Evolutionary conservation across 1,139 yeast genomes (phyloP), one percentile per base, ranked within the genome.

Genomic region (Komagataea norvegica): DNA sequence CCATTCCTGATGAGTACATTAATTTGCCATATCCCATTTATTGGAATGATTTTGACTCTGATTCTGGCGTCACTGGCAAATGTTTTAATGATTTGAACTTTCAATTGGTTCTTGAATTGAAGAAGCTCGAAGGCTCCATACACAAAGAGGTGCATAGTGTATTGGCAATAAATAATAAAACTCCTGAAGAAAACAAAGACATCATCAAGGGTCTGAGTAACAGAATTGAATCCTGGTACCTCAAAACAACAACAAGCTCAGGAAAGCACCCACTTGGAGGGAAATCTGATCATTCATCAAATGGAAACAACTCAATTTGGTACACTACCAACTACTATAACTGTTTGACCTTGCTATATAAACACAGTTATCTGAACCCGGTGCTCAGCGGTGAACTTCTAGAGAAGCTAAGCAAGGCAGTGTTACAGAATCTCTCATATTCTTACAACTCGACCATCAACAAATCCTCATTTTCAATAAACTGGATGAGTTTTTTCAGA

Each of bases 251-350:
- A 3, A 21, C 44, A 13, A 23, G 19, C 14, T 21, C 34, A 3
- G 25, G 25, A 6, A 35, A 35, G 21, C 10, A 18, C 8, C 15
- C 28, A 16, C 10, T 19, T 3, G 21, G 10, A 17, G 26, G 22
- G 17, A 18, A 29, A 23, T 15, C 14, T 33, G 33, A 29, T 21
- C 3, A 9, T 29, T 13, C 15, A 15, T 7, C 11, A 14, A 19
- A 26, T 27, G 22, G 43, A 25, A 26, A 36, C 27, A 29, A 24
- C 30, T 19, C 46, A 14, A 30, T 42, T 10, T 48, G 48, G 45
- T 38, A 44, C 11, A 45, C 52, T 4, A 48, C 50, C 6, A 44
- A 42, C 37, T 49, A 48, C 25, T 47, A 46, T 25, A 46, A 48
- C 31, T 30, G 44, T 10, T 27, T 49, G 29, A 49, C 47, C 2